Evolutionary conservation across 192 early-diverging fungal genomes (phyloP).

Genomic region (Coemansia aciculifera): DNA sequence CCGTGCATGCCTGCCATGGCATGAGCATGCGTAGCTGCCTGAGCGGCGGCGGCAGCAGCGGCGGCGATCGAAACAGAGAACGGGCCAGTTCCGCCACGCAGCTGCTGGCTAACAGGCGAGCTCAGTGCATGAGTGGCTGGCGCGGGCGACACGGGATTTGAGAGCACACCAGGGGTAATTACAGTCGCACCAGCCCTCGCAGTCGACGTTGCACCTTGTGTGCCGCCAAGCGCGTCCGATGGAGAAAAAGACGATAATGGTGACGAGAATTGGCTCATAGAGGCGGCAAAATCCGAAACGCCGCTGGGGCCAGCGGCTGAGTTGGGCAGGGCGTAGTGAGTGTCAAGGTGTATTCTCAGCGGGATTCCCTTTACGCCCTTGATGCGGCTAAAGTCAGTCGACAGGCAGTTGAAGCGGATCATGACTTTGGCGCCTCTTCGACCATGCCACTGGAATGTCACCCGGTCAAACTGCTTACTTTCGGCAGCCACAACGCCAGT

Average conservation of each 20-base stretch:
- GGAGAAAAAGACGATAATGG: constrained; percentile 13
- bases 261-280: constrained; percentile 26
- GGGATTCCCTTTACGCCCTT: constrained; percentile 81
- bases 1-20: background rate
- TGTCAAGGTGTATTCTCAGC: constrained; percentile 58
- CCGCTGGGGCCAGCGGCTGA: constrained; percentile 6
- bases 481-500: constrained; percentile 60
- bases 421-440: constrained; percentile 63
- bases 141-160: constrained; percentile 20
- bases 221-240: background rate
- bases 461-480: constrained; percentile 65
- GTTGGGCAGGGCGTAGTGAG: constrained; percentile 20
- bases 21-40: background rate
- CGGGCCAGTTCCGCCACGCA: background rate
- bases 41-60: background rate
- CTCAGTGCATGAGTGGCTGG: background rate
- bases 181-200: background rate
- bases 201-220: background rate
- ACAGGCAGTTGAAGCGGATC: constrained; percentile 73
- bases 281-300: constrained; percentile 17
- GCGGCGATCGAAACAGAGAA: background rate
- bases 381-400: constrained; percentile 78
- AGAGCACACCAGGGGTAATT: constrained; percentile 14
- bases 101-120: constrained; percentile 4
- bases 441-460: constrained; percentile 72